Percentiles rank a stretch among this genome's conserved stretches.
Conservation (phyloP, 768 basidiomycete species). For the Calvatia gigantea region DNA sequence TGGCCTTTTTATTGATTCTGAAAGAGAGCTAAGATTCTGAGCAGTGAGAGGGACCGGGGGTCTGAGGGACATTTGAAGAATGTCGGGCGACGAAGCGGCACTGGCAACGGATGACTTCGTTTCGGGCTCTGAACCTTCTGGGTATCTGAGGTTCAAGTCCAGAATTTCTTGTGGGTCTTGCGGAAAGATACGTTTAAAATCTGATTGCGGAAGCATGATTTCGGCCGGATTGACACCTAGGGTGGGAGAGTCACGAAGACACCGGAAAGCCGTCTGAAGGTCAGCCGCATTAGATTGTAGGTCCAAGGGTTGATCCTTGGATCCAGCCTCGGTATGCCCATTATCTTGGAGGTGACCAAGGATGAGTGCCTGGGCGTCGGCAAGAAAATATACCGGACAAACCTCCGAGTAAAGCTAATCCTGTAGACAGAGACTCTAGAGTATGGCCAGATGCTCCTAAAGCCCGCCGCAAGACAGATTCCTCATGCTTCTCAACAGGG, state of each 20-base stretch:
- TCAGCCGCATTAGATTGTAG: conserved; percentile 5
- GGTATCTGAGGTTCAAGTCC: neutral
- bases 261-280: conserved; percentile 22
- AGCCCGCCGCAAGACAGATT: neutral
- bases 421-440: conserved; percentile 10
- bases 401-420: conserved; percentile 12
- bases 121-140: neutral
- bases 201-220: conserved; percentile 21
- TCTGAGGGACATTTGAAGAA: neutral
- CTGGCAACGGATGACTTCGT: neutral
- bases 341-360: conserved; percentile 5
- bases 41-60: neutral
- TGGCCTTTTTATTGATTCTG: neutral
- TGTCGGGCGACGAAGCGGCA: neutral
- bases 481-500: neutral
- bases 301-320: neutral
- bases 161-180: neutral
- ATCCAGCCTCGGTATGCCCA: neutral
- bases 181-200: neutral
- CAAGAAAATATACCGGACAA: neutral
- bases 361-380: neutral
- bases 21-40: neutral
- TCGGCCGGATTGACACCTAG: conserved; percentile 29
- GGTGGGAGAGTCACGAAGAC: conserved; percentile 11
- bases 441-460: conserved; percentile 10